Evolutionary conservation across 768 basidiomycete species (phyloP).

Genomic region (Imleria badia): DNA sequence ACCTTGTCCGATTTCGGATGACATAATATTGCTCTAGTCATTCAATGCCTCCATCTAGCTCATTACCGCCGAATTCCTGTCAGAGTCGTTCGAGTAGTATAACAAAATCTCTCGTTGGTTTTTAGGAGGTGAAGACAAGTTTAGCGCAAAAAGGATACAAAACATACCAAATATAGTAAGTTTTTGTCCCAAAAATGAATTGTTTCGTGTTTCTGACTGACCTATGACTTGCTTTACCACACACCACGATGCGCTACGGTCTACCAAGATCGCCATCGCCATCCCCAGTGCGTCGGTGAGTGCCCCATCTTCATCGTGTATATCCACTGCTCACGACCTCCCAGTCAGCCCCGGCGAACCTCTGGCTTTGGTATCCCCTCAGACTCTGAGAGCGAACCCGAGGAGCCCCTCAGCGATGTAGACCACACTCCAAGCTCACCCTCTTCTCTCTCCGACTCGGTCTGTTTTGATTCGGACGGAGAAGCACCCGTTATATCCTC

Average conservation of each 20-base stretch:
- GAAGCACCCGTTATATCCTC: constrained; percentile 33
- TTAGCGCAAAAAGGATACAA: background rate
- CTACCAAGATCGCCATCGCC: constrained; percentile 52
- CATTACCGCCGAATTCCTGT: too few relatives aligned
- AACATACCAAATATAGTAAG: background rate
- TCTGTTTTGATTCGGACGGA: constrained; percentile 44
- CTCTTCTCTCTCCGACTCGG: constrained; percentile 40
- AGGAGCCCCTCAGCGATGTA: constrained; percentile 37
- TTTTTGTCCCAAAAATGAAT: background rate
- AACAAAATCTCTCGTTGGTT: too few relatives aligned
- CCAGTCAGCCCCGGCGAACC: constrained; percentile 31
- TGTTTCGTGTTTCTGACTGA: constrained; percentile 1
- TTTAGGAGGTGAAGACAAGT: too few relatives aligned
- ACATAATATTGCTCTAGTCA: too few relatives aligned
- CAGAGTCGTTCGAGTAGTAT: too few relatives aligned
- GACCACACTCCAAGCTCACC: constrained; percentile 32
- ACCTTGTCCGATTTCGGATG: too few relatives aligned
- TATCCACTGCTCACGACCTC: background rate
- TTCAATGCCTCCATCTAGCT: too few relatives aligned
- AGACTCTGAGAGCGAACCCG: constrained; percentile 42
- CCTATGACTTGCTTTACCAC: background rate
- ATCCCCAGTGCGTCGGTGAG: constrained; percentile 45
- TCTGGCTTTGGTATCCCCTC: constrained; percentile 58
- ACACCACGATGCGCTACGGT: constrained; percentile 49
- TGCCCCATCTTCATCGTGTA: constrained; percentile 6